Base-by-base conservation (phyloP, 2,329 filamentous ascomycete species). In the Aureobasidium sp. region DNA sequence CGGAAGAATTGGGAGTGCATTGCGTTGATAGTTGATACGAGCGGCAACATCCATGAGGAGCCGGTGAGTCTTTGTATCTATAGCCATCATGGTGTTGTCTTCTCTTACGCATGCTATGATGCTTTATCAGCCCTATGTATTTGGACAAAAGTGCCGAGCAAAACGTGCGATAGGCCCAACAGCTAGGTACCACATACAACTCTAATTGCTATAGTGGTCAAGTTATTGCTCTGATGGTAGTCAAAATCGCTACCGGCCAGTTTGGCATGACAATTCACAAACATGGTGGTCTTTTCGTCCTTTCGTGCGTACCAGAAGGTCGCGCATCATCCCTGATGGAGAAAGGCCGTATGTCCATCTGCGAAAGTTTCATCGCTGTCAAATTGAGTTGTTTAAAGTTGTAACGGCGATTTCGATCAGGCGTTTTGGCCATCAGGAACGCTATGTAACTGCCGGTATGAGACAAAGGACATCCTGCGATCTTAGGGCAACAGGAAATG, bases 1-100 rank as follows among this genome's bases (percentile, higher is more conserved):
- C 57, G 57, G 36, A 39, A 49, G 27, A 59, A 59, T 5, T 55
- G 52, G 25, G 52, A 34, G 3, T 13, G 52, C 52, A 55, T 55
- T 10, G 52, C 7, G 27, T 30, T 16, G 30, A 5, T 37, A 7
- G 32, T 25, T 37, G 32, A 27, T 48, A 6, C 7, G 7, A 15
- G 48, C 48, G n/a, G 37, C 32, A 25, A 27, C 25, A 37, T 36
- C 16, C 10, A 34, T 27, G n/a, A n/a, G 48, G 48, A 32, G 36
- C 29, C 5, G 10, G 3, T n/a, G 36, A n/a, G 15, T 10, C 27
- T 10, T 49, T 34, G 47, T 49, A 49, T 21, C 41, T 21, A 10
- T 11, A 11, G 2, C 7, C 27, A 6, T 49, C 13, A 8, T 49
- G 30, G 10, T 47, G 27, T 5, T 34, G n/a, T 34, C 15, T 21